These are phyloP conservation scores for Diaporthe citrichinensis DNA, from an alignment of 2,329 filamentous ascomycete genomes.

Conservation along the genomic window DNA sequence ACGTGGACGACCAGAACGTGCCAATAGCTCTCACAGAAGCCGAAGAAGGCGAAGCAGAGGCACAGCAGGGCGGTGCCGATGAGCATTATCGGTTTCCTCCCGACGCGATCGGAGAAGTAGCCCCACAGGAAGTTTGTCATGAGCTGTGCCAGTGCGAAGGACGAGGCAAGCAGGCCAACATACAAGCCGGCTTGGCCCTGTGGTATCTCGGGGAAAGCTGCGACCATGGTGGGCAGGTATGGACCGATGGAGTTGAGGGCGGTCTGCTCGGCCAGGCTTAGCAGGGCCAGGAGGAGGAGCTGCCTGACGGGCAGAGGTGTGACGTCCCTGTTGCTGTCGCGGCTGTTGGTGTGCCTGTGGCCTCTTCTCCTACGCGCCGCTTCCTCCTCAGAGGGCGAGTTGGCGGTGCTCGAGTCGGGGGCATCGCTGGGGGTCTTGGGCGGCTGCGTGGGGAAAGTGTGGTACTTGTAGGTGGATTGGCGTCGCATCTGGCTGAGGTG, in stretches of 20 bases:
- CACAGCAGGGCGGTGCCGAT: slow-evolving; percentile 87
- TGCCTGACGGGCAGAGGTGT: slow-evolving; percentile 88
- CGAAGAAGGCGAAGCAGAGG: slow-evolving; percentile 86
- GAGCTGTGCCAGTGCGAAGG: slow-evolving; percentile 93
- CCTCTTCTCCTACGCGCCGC: slow-evolving; percentile 16
- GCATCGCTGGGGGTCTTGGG: slow-evolving; percentile 75
- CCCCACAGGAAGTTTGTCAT: slow-evolving; percentile 94
- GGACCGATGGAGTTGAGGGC: slow-evolving; percentile 96
- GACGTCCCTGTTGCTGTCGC: slow-evolving; percentile 56
- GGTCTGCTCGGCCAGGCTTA: slow-evolving; percentile 94
- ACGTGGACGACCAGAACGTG: slow-evolving; percentile 90
- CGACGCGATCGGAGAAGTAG: slow-evolving; percentile 83
- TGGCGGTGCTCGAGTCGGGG: slow-evolving; percentile 49
- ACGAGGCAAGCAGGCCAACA: slow-evolving; percentile 89
- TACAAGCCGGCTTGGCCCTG: slow-evolving; percentile 83
- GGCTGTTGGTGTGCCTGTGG: slow-evolving; percentile 46
- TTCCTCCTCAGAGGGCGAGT: slow-evolving; percentile 40
- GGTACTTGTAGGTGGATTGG: slow-evolving; percentile 73
- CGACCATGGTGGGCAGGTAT: slow-evolving; percentile 94
- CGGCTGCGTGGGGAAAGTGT: slow-evolving; percentile 84
- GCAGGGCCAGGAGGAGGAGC: slow-evolving; percentile 86
- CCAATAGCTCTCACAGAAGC: slow-evolving; percentile 85
- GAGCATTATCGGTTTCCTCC: slow-evolving; percentile 86
- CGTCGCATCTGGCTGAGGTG: slow-evolving; percentile 51
- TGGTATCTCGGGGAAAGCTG: slow-evolving; percentile 85